Conservation (phyloP, 768 basidiomycete species). For the Lentinula detonsa region DNA sequence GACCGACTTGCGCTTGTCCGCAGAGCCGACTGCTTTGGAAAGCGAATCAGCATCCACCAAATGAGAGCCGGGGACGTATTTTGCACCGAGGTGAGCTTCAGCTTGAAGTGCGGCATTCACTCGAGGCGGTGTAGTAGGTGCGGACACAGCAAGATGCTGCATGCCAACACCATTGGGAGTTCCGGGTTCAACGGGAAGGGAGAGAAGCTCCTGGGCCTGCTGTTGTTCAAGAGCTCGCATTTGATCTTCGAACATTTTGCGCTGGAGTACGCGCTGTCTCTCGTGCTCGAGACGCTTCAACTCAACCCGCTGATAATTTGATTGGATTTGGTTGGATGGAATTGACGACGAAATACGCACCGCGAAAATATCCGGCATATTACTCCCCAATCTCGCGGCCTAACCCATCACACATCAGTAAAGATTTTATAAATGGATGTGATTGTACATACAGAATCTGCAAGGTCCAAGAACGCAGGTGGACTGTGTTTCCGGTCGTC, state of each 20-base stretch:
- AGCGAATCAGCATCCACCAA: slow-evolving; percentile 57
- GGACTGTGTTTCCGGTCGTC: slow-evolving; percentile 82
- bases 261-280: slow-evolving; percentile 79
- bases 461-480: slow-evolving; percentile 89
- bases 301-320: slow-evolving; percentile 64
- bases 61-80: slow-evolving; percentile 37
- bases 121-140: slow-evolving; percentile 83
- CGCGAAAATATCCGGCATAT: slow-evolving; percentile 82
- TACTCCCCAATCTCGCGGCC: slow-evolving; percentile 81
- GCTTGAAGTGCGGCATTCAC: slow-evolving; percentile 66
- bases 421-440: slow-evolving; percentile 10
- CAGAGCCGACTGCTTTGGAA: slow-evolving; percentile 61
- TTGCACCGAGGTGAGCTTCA: slow-evolving; percentile 38
- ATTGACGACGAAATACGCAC: slow-evolving; percentile 38
- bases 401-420: slow-evolving; percentile 23
- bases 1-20: slow-evolving; percentile 83
- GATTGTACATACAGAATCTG: slow-evolving; percentile 70
- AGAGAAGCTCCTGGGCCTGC: slow-evolving; percentile 82
- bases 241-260: slow-evolving; percentile 92
- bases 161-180: slow-evolving; percentile 36
- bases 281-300: slow-evolving; percentile 90
- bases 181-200: slow-evolving; percentile 56
- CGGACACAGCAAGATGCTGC: slow-evolving; percentile 80
- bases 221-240: slow-evolving; percentile 91
- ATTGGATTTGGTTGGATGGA: neutral